These are phyloP conservation scores for Elsinoe batatas DNA, from an alignment of 2,329 filamentous ascomycete species.

Conservation along the genomic window DNA sequence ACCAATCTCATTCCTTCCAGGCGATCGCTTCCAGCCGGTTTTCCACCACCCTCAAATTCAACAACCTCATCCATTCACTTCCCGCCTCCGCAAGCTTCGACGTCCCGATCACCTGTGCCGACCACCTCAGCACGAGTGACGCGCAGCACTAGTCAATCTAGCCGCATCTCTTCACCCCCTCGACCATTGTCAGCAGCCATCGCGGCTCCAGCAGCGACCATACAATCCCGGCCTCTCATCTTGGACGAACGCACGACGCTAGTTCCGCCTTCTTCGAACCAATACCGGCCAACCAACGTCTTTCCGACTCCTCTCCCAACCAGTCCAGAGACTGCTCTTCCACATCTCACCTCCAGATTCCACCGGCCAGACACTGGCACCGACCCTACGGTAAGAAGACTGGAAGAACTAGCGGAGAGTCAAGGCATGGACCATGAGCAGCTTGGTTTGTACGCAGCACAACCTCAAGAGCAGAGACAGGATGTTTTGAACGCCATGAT, in stretches of 20 bases:
- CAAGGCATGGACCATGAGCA: neutral
- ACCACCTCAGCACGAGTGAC: neutral
- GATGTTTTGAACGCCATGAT: conserved; percentile 41
- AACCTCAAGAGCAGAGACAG: conserved; percentile 32
- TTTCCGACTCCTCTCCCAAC: neutral
- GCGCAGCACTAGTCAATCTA: neutral
- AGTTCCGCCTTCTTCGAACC: neutral
- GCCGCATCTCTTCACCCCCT: neutral
- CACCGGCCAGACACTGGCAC: neutral
- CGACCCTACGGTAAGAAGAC: too few species aligned
- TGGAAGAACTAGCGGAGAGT: neutral
- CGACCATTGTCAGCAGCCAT: neutral
- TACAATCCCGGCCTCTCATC: neutral
- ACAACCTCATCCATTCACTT: neutral
- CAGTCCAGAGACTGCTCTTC: neutral
- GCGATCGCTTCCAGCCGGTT: neutral
- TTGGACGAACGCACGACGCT: conserved; percentile 1
- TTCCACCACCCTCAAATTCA: neutral
- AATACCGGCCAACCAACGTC: neutral
- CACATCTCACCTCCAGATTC: neutral
- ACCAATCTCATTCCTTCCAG: neutral
- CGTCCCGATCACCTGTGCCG: neutral
- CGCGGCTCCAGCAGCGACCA: neutral
- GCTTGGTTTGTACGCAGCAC: conserved; percentile 28
- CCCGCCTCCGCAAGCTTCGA: neutral